A percentile compares a stretch with the other conserved stretches of the same genome.
phyloP scores from a whole-genome alignment of 2,329 filamentous ascomycete genomes.

The Aureobasidium vineae region DNA sequence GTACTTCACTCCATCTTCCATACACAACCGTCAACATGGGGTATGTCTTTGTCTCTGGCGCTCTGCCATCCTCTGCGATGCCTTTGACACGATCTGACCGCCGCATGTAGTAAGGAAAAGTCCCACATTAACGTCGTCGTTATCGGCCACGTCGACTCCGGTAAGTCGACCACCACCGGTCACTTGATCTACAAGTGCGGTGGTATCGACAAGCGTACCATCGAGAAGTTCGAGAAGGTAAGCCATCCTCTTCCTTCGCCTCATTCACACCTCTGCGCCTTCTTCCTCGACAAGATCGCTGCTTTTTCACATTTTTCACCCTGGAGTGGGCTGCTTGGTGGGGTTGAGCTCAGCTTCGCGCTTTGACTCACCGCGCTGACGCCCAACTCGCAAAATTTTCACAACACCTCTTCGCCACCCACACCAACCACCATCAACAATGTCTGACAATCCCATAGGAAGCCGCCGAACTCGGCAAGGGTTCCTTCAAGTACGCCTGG shows the following conservation, averaged over 20 bases:
- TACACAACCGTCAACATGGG: constrained; percentile 57
- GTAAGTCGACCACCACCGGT: constrained; percentile 94
- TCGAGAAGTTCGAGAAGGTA: constrained; percentile 99
- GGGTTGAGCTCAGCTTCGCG: constrained; percentile 28
- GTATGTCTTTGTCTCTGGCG: constrained; percentile 45
- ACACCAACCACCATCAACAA: constrained; percentile 4
- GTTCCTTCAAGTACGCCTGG: constrained; percentile 99
- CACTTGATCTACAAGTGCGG: constrained; percentile 99
- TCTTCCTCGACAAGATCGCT: not conserved
- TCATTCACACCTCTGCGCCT: constrained; percentile 24
- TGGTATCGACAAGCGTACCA: constrained; percentile 99
- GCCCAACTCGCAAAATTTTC: constrained; percentile 17
- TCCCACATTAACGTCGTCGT: constrained; percentile 93
- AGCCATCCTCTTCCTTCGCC: constrained; percentile 28
- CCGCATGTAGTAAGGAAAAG: constrained; percentile 78
- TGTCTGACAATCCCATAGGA: constrained; percentile 57
- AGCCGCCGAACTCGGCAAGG: constrained; percentile 99
- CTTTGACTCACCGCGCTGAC: constrained; percentile 25
- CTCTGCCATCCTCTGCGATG: not conserved
- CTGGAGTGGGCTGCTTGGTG: constrained; percentile 29
- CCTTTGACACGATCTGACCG: not conserved
- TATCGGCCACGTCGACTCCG: constrained; percentile 99
- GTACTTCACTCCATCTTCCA: constrained; percentile 36
- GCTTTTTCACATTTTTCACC: constrained; percentile 13
- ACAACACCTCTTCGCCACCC: constrained; percentile 34